Evolutionary conservation across 208 protist species (phyloP), one percentile per base, ranked within the genome.

Genomic region (Vickermania ingenoplastis): DNA sequence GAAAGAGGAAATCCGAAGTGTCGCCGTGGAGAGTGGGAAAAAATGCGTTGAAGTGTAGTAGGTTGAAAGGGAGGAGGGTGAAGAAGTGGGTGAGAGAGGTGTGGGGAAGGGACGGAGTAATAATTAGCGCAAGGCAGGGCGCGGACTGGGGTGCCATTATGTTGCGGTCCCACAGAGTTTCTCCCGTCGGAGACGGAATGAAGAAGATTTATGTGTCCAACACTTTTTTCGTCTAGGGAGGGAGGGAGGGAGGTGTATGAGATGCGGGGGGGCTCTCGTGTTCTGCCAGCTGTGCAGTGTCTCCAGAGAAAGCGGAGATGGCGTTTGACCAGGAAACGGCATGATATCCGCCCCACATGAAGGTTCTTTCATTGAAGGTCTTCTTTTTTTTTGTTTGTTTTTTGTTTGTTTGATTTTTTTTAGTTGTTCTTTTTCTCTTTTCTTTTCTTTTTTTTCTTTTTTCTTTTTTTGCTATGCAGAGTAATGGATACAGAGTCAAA

Each of bases 21-120:
- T 21, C 31, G 21, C 25, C 3, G 45, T 29, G 24, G n/a, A 55
- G 21, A 27, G 24, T 55, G n/a, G n/a, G 21, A 22, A 55, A 55
- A 5, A 27, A 55, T 27, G 5, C 17, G 51, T 50, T 3, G 41
- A 52, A 66, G n/a, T n/a, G 60, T 21, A 61, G 28, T 14, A n/a
- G 27, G 17, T 45, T 27, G 11, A n/a, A 55, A 13, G 4, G 14
- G 24, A 59, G 55, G 25, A 52, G 17, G 41, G 26, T 31, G 2
- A 65, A 67, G 13, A 11, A 67, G 41, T 53, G n/a, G 51, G 36
- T 45, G 17, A 45, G 17, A 17, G 36, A 45, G 36, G 36, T 45
- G 17, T 45, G 36, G 17, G 11, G 17, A 45, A 45, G 17, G 17
- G 17, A 45, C 7, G 17, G 17, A 45, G 7, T 45, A 45, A 17